These are phyloP conservation scores for Euphorbia tirucalli DNA, from an alignment of 345 rosid genomes.

Conservation along the genomic window DNA sequence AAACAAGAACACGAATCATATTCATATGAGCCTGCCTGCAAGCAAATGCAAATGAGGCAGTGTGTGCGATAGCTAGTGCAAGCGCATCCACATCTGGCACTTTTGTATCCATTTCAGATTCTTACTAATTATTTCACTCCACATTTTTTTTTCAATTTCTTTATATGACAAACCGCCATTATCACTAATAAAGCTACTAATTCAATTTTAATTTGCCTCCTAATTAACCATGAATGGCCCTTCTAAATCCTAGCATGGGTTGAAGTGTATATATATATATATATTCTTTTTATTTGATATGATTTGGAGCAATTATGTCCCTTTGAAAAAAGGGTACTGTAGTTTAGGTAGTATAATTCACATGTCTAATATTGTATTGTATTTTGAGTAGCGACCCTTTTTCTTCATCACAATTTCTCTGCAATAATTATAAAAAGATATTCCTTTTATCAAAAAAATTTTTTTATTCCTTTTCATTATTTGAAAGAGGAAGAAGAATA, in stretches of 20 bases:
- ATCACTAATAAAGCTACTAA: neutral
- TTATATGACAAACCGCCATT: neutral
- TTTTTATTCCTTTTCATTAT: neutral
- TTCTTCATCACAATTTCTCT: neutral
- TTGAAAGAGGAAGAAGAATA: neutral
- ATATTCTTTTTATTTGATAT: neutral
- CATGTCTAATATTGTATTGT: neutral
- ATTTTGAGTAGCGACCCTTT: neutral
- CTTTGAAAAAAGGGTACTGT: neutral
- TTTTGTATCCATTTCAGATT: neutral
- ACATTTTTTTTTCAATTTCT: neutral
- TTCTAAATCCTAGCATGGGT: neutral
- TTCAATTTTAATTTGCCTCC: neutral
- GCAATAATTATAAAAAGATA: neutral
- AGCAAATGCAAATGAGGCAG: too few species aligned
- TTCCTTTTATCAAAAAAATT: neutral
- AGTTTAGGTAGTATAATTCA: neutral
- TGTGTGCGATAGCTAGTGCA: neutral
- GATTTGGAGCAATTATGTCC: neutral
- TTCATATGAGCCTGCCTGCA: constrained; percentile 5
- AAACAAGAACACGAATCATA: neutral
- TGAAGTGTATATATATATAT: neutral
- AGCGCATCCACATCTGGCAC: neutral
- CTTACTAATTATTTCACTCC: neutral
- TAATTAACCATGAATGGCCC: neutral